Conservation (phyloP, 2,329 filamentous ascomycete genomes). For the Apiospora koreana region DNA sequence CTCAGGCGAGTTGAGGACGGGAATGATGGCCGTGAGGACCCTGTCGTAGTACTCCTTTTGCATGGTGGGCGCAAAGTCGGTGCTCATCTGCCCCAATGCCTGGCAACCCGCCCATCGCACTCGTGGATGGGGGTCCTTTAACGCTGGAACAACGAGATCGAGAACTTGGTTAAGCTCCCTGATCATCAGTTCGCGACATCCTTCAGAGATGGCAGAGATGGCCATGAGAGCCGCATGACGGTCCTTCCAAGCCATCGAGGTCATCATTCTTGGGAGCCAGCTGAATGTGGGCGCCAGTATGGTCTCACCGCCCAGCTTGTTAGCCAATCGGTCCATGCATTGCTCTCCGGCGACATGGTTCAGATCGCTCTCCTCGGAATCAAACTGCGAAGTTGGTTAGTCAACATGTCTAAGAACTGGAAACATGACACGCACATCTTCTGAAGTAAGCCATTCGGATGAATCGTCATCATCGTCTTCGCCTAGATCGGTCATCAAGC, state of each 20-base stretch:
- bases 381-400: constrained; percentile 53
- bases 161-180: constrained; percentile 92
- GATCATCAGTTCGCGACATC: constrained; percentile 93
- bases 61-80: constrained; percentile 97
- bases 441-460: constrained; percentile 86
- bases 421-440: constrained; percentile 68
- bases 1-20: constrained; percentile 86
- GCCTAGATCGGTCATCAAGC: constrained; percentile 96
- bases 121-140: constrained; percentile 87
- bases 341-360: constrained; percentile 98
- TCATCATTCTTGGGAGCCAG: constrained; percentile 98
- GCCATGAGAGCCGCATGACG: constrained; percentile 97
- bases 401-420: constrained; percentile 25
- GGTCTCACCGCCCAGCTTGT: constrained; percentile 94
- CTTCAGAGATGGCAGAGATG: constrained; percentile 97
- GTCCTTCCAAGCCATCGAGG: constrained; percentile 90
- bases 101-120: constrained; percentile 98
- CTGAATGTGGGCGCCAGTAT: constrained; percentile 91
- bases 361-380: constrained; percentile 92
- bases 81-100: constrained; percentile 99
- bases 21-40: constrained; percentile 88
- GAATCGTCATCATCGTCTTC: constrained; percentile 87
- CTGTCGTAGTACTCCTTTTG: constrained; percentile 91
- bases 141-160: constrained; percentile 88
- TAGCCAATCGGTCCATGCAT: constrained; percentile 95